A percentile compares a stretch with the other conserved stretches of the same genome.
These are phyloP conservation scores for Keqinozyma sinolaborantium DNA, from an alignment of 1,139 yeast genomes.

Conservation along the genomic window DNA sequence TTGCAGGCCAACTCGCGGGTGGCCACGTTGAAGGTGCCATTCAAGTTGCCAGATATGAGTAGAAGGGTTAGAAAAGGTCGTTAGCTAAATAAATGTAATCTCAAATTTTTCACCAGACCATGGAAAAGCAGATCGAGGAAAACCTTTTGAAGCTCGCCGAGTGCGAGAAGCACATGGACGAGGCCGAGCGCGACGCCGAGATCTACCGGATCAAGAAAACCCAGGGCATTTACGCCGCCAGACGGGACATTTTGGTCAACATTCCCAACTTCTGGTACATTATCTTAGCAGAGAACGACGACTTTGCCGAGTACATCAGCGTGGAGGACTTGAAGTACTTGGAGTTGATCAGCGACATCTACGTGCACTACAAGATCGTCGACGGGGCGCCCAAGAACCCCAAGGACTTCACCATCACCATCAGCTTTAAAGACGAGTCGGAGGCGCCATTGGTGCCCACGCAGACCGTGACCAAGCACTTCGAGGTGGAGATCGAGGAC, in stretches of 20 bases:
- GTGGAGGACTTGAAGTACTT: constrained; percentile 67
- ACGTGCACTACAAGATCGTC: constrained; percentile 46
- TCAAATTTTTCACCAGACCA: not conserved
- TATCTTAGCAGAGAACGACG: constrained; percentile 71
- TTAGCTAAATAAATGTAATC: constrained; percentile 2
- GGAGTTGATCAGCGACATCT: constrained; percentile 56
- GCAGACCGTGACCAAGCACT: constrained; percentile 54
- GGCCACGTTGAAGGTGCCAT: constrained; percentile 84
- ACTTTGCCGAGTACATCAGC: constrained; percentile 66
- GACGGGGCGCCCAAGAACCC: constrained; percentile 30
- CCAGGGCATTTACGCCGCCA: constrained; percentile 44
- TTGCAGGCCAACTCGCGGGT: constrained; percentile 68
- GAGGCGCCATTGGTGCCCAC: constrained; percentile 30
- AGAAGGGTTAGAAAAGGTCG: constrained; percentile 51
- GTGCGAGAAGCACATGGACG: constrained; percentile 53
- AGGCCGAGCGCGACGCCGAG: constrained; percentile 55
- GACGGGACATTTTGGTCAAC: constrained; percentile 42
- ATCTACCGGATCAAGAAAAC: constrained; percentile 46
- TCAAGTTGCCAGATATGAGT: constrained; percentile 80
- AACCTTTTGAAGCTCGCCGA: constrained; percentile 35
- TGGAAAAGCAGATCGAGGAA: constrained; percentile 7
- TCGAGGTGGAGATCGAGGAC: constrained; percentile 39
- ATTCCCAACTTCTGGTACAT: constrained; percentile 77
- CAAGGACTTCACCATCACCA: constrained; percentile 53
- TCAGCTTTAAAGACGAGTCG: constrained; percentile 41